These are phyloP conservation scores for Ophiostoma montium DNA, from an alignment of 2,329 filamentous ascomycete species.

Conservation along the genomic window DNA sequence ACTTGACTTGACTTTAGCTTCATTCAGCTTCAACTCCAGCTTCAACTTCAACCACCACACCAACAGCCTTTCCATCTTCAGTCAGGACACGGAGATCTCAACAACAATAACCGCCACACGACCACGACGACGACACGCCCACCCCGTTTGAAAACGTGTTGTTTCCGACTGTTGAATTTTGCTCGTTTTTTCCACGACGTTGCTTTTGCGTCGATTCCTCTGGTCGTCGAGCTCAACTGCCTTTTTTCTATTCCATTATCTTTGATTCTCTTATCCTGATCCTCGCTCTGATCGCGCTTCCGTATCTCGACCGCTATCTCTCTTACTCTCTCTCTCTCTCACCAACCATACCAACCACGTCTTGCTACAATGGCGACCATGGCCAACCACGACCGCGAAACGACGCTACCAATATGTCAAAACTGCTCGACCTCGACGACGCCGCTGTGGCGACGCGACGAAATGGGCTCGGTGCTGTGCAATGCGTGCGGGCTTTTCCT, in stretches of 20 bases:
- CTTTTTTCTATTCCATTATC: not conserved
- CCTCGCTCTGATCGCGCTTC: too few relatives aligned
- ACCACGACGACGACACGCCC: not conserved
- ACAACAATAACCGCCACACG: not conserved
- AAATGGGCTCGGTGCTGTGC: constrained; percentile 88
- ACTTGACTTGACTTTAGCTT: too few relatives aligned
- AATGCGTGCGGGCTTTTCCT: constrained; percentile 97
- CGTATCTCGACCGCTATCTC: too few relatives aligned
- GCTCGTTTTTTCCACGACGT: not conserved
- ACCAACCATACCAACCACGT: not conserved
- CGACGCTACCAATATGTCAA: constrained; percentile 82
- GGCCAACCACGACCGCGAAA: constrained; percentile 42
- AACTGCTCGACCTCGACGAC: constrained; percentile 95
- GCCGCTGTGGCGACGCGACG: constrained; percentile 93
- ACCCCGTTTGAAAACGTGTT: too few relatives aligned
- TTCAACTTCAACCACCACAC: too few relatives aligned
- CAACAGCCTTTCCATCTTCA: too few relatives aligned
- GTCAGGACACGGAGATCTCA: not conserved
- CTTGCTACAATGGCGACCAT: constrained; percentile 31
- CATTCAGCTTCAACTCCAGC: not conserved
- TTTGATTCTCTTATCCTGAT: not conserved
- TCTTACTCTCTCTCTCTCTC: too few relatives aligned
- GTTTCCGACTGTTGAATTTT: not conserved
- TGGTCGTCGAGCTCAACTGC: not conserved
- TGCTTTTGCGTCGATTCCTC: not conserved